Evolutionary conservation across 2,329 filamentous ascomycete species (phyloP).

Genomic region (Tricladium varicosporioides): DNA sequence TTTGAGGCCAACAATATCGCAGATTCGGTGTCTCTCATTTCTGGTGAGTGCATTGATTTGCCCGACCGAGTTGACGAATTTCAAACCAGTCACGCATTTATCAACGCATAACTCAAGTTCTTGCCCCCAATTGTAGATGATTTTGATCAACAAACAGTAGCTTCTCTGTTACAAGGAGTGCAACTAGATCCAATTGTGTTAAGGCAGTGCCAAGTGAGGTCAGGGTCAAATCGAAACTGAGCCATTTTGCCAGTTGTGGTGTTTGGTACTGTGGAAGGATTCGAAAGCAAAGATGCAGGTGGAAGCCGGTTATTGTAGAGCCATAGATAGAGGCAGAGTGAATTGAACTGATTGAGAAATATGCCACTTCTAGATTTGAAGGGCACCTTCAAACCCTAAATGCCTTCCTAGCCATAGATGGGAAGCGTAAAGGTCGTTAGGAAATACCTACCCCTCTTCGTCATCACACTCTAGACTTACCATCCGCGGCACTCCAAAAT

Average conservation of each 20-base stretch:
- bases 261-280: background rate
- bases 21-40: slow-evolving; percentile 73
- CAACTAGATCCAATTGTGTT: slow-evolving; percentile 71
- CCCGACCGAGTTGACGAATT: slow-evolving; percentile 73
- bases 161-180: slow-evolving; percentile 59
- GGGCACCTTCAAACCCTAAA: too few species aligned
- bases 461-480: background rate
- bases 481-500: background rate
- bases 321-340: too few species aligned
- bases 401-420: too few species aligned
- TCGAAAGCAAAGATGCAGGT: background rate
- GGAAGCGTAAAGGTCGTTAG: too few species aligned
- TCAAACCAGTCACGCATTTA: slow-evolving; percentile 74
- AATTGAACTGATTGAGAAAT: too few species aligned
- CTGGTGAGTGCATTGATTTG: slow-evolving; percentile 62
- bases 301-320: too few species aligned
- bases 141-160: slow-evolving; percentile 64
- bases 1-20: slow-evolving; percentile 72
- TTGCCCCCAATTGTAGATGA: slow-evolving; percentile 76
- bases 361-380: too few species aligned
- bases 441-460: too few species aligned
- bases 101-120: slow-evolving; percentile 75
- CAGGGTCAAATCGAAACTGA: slow-evolving; percentile 62
- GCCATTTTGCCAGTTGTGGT: background rate
- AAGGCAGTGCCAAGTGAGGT: slow-evolving; percentile 73